Base-by-base conservation (phyloP, 108 stramenopile genomes). In the Cylindrotheca closterium region DNA sequence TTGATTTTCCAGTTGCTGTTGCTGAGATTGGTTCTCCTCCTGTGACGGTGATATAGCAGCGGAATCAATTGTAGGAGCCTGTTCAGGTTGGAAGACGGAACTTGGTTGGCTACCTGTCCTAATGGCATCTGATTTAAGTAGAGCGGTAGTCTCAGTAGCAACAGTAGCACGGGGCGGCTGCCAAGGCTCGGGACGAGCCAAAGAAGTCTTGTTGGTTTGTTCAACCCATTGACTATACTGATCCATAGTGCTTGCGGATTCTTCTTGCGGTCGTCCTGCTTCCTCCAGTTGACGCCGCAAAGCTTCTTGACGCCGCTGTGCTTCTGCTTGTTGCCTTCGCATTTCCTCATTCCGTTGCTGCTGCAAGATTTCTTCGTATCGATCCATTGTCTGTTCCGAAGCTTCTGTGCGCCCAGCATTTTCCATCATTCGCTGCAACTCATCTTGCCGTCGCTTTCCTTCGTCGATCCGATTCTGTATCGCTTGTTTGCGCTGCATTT, bases 1-100 rank as follows among this genome's bases (percentile, higher is more conserved):
- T 23, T 51, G 51, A 51, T 51, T 4, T 51, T 51, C 12, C 51
- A 15, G 51, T 19, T 26, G 71, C 51, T 51, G 51, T 19, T 51
- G 51, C 51, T 51, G 51, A n/a, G n/a, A n/a, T 19, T 51, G 51
- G 4, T 10, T 5, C n/a, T 51, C 12, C 51, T 51, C 12, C 51
- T 51, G 51, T 7, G 19, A 10, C 4, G 51, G n/a, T 4, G 51
- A 23, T n/a, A n/a, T 17, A 27, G 28, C 1, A 27, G 2, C 18
- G 30, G 55, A 15, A n/a, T 22, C 1, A 52, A 23, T 1, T 22
- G 51, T 24, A 25, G 24, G 18, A 22, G 18, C 23, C 51, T 18
- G 23, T 52, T 52, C 51, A 26, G 18, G 51, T 57, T 30, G 26
- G 30, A 10, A 7, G 15, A 42, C 37, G 15, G 37, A 10, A 7